phyloP scores from a whole-genome alignment of 2,329 filamentous ascomycete genomes.

The Botrytis byssoidea region DNA sequence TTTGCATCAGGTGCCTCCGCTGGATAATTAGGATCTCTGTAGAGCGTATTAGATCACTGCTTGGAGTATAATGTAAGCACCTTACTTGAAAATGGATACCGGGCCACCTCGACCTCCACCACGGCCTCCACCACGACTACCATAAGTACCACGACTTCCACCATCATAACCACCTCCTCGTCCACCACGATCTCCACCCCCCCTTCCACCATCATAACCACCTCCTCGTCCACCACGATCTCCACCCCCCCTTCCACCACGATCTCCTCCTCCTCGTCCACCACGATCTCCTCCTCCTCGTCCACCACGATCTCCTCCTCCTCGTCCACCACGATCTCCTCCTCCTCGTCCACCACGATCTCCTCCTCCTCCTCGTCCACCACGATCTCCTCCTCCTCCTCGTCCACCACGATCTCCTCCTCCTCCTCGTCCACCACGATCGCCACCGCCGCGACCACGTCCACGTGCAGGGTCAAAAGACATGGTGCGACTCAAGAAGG shows the following conservation, averaged over 20 bases:
- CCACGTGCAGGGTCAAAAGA: slow-evolving; percentile 12
- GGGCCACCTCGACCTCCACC: slow-evolving; percentile 34
- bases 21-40: slow-evolving; percentile 32
- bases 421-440: not conserved
- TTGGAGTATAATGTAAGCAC: slow-evolving; percentile 3
- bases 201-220: slow-evolving; percentile 26
- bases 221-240: slow-evolving; percentile 24
- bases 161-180: slow-evolving; percentile 26
- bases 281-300: not conserved
- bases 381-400: not conserved
- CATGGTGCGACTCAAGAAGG: not conserved
- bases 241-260: slow-evolving; percentile 11
- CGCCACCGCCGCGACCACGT: slow-evolving; percentile 17
- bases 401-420: not conserved
- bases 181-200: slow-evolving; percentile 35
- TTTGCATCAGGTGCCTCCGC: slow-evolving; percentile 29
- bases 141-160: slow-evolving; percentile 20
- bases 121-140: slow-evolving; percentile 30
- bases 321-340: slow-evolving; percentile 30
- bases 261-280: not conserved
- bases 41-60: not conserved
- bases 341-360: slow-evolving; percentile 29
- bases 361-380: not conserved
- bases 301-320: not conserved
- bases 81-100: slow-evolving; percentile 33